Base-by-base conservation (phyloP, 2,329 filamentous ascomycete species). In the Aspergillus unguis region DNA sequence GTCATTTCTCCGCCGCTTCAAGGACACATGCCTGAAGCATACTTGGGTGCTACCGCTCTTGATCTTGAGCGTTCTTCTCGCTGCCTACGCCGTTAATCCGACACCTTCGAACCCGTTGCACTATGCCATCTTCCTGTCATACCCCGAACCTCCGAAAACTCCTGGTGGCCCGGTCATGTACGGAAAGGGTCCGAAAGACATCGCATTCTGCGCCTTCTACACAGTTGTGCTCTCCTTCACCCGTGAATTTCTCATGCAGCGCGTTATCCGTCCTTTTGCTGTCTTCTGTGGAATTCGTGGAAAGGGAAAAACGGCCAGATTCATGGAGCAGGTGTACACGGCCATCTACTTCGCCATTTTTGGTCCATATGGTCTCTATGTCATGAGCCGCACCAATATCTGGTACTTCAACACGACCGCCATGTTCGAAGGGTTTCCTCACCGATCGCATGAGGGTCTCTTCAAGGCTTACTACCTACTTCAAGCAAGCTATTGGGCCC, bases 391-490 rank as follows among this genome's bases (percentile, higher is more conserved):
- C 57, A 92, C 90, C n/a, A 86, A 91, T 6, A 85, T 96, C 38
- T 96, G 91, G 92, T 96, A 95, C 73, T 96, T 95, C 80, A 92
- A 95, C 75, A 94, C 89, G 2, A 79, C 77, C 28, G 90, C 85
- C 71, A 95, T 96, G 89, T 96, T 95, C 73, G 89, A 92, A 71
- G 79, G 78, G 17, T 96, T 90, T 71, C 92, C 92, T 4, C 92
- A 96, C 73, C 81, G 82, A 63, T 86, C 87, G 28, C 90, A 95
- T 68, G 86, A 88, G 58, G 88, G 79, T 53, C 64, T 81, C 36
- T 91, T 96, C 82, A 97, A 97, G 78, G 90, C 92, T 55, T 97
- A 96, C 76, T 97, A 97, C 71, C 80, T 97, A 58, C 88, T 96
- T 64, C 86, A 97, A 75, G 92, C 90, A 40, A 88, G 88, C 60